Evolutionary conservation across 2,329 filamentous ascomycete species (phyloP).

Genomic region (Apiospora koreana): DNA sequence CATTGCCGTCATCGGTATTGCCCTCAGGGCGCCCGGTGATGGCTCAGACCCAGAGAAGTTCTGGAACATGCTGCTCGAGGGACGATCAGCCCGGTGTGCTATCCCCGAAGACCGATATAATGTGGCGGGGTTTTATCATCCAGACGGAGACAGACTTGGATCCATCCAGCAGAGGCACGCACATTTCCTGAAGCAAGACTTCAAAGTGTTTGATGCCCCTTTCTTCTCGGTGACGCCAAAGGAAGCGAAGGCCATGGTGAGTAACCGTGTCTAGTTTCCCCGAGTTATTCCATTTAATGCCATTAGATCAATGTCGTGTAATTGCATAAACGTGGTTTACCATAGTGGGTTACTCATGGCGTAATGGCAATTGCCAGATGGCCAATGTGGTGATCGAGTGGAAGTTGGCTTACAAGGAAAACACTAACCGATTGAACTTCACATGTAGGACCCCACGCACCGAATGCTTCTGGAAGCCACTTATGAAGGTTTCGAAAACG

Average conservation of each 20-base stretch:
- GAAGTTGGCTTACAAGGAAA: background rate
- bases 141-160: background rate
- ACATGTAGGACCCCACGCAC: background rate
- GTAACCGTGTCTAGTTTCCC: no score
- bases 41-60: slow-evolving; percentile 21
- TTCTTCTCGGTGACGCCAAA: slow-evolving; percentile 11
- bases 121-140: slow-evolving; percentile 19
- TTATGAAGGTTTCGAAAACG: background rate
- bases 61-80: slow-evolving; percentile 31
- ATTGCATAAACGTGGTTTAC: no score
- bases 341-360: no score
- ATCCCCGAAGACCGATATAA: slow-evolving; percentile 27
- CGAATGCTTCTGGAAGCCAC: background rate
- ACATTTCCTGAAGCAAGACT: slow-evolving; percentile 5
- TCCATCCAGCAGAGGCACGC: background rate
- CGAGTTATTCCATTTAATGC: no score
- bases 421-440: background rate
- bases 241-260: slow-evolving; percentile 9
- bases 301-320: no score
- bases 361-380: no score
- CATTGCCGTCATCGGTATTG: slow-evolving; percentile 28
- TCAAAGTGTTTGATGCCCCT: slow-evolving; percentile 9
- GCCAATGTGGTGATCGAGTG: background rate
- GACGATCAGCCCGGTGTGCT: slow-evolving; percentile 21
- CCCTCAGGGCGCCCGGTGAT: slow-evolving; percentile 28